phyloP scores from a whole-genome alignment of 176 grass and related monocot genomes.

The Miscanthus lutarioriparius region DNA sequence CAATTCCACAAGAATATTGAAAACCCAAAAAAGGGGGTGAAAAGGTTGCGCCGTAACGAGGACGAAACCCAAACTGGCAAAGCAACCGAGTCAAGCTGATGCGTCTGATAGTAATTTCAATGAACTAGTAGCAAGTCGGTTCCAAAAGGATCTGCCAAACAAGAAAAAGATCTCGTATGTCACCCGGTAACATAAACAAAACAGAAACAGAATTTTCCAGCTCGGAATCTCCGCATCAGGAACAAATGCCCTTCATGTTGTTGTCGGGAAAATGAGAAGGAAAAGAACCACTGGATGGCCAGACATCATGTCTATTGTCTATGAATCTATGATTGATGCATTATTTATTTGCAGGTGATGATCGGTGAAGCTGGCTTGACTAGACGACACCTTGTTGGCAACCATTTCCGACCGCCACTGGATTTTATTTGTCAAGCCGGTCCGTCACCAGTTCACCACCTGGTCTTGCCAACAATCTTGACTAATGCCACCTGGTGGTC shows the following conservation, averaged over 20 bases:
- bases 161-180: not conserved
- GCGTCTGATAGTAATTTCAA: not conserved
- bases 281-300: not conserved
- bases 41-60: not conserved
- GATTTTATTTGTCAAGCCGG: not conserved
- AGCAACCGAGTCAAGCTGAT: not conserved
- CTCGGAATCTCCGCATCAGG: not conserved
- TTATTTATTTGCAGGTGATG: not conserved
- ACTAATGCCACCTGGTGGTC: not conserved
- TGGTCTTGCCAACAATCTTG: conserved; percentile 9
- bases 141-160: not conserved
- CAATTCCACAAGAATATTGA: not conserved
- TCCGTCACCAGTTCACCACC: not conserved
- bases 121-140: not conserved
- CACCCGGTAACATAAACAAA: not conserved
- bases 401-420: not conserved
- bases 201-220: not conserved
- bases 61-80: not conserved
- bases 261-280: not conserved
- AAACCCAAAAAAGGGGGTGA: not conserved
- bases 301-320: not conserved
- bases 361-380: not conserved
- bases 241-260: not conserved
- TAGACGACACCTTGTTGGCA: not conserved
- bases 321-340: not conserved